phyloP scores from a whole-genome alignment of 2,329 filamentous ascomycete genomes.

The Botrytis medusae region DNA sequence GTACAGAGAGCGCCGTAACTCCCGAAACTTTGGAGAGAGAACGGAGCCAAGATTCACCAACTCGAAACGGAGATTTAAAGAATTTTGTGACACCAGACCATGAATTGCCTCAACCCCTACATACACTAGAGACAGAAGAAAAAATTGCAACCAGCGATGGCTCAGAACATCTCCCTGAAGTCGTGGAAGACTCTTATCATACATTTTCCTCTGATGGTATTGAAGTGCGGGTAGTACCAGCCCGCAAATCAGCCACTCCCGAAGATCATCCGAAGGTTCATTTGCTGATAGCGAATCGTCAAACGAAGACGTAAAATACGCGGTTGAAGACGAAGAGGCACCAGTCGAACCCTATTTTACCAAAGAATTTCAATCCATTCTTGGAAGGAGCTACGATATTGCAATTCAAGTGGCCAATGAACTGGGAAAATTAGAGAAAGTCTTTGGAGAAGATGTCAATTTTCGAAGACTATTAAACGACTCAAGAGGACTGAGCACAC shows the following conservation, averaged over 20 bases:
- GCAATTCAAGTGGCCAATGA: neutral
- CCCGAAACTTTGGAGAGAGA: neutral
- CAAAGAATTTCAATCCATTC: neutral
- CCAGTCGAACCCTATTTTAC: neutral
- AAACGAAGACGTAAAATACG: neutral
- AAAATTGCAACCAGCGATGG: neutral
- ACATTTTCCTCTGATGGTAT: neutral
- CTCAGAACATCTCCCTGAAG: neutral
- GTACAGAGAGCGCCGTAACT: neutral
- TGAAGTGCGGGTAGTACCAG: neutral
- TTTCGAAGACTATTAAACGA: neutral
- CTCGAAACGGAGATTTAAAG: neutral
- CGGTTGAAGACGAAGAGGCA: neutral
- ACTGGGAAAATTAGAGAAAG: neutral
- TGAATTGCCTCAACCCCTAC: neutral
- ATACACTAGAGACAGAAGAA: neutral
- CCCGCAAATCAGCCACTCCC: neutral
- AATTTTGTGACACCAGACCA: neutral
- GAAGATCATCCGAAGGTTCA: neutral
- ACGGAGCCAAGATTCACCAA: neutral
- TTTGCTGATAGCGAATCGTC: neutral
- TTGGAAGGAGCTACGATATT: neutral
- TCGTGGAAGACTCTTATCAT: neutral
- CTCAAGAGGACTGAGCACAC: neutral
- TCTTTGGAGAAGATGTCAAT: neutral